Evolutionary conservation across 306 rosid genomes (phyloP).

Genomic region (Canavalia gladiata): DNA sequence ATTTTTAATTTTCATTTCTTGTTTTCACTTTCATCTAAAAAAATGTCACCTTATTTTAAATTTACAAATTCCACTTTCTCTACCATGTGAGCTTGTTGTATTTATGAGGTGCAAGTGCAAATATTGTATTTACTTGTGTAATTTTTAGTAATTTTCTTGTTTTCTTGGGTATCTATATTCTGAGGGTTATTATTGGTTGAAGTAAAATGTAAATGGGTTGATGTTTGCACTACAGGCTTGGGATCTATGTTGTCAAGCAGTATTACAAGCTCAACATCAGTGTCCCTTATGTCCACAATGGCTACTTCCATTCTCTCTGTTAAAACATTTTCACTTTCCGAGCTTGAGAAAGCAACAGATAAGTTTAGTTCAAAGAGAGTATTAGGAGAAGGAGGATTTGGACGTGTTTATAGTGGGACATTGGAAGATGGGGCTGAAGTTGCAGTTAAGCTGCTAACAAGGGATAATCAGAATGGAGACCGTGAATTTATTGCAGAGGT

Average conservation of each 20-base stretch:
- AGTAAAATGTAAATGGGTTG: slow-evolving; percentile 39
- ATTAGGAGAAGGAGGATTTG: slow-evolving; percentile 98
- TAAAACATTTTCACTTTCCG: slow-evolving; percentile 79
- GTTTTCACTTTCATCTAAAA: too few species aligned
- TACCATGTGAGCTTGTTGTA: slow-evolving; percentile 9
- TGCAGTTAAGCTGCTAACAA: slow-evolving; percentile 90
- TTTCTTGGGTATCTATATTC: slow-evolving; percentile 27
- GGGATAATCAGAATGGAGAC: slow-evolving; percentile 87
- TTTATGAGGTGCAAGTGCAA: slow-evolving; percentile 41
- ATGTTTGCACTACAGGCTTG: slow-evolving; percentile 63
- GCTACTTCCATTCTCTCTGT: slow-evolving; percentile 85
- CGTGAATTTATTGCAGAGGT: slow-evolving; percentile 98
- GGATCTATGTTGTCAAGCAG: slow-evolving; percentile 87
- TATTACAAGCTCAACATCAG: slow-evolving; percentile 82
- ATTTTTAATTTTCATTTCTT: too few species aligned
- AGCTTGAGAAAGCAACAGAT: slow-evolving; percentile 88
- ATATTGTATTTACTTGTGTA: slow-evolving; percentile 1
- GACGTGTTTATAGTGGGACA: slow-evolving; percentile 84
- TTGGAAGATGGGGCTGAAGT: slow-evolving; percentile 88
- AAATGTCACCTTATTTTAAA: neutral
- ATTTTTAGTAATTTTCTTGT: slow-evolving; percentile 14
- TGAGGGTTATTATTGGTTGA: slow-evolving; percentile 17
- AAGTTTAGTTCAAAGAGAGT: slow-evolving; percentile 82
- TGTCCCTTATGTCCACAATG: slow-evolving; percentile 85
- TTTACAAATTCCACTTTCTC: slow-evolving; percentile 10